A percentile compares a stretch with the other conserved stretches of the same genome.
Conservation (phyloP, 495 filamentous ascomycete genomes). For the Amorphotheca resinae region DNA sequence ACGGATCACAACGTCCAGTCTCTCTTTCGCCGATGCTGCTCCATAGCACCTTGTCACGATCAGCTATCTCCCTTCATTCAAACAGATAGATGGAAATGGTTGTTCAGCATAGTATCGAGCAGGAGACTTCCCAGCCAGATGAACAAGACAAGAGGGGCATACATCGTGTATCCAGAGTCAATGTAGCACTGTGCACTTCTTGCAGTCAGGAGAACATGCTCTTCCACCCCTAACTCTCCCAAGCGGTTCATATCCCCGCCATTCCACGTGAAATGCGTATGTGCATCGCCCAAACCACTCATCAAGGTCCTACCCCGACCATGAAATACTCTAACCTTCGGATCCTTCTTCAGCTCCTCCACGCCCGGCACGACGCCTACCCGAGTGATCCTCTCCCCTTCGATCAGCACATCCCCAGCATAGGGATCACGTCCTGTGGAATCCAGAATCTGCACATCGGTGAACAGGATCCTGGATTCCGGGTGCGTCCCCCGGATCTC, state of each 20-base stretch:
- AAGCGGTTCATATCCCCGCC: slow-evolving; percentile 27
- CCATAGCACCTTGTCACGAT: too few relatives aligned
- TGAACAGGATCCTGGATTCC: slow-evolving; percentile 30
- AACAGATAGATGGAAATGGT: too few relatives aligned
- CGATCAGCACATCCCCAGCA: slow-evolving; percentile 33
- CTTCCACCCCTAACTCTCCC: slow-evolving; percentile 31
- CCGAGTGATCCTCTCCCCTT: slow-evolving; percentile 28
- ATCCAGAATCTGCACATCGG: slow-evolving; percentile 36
- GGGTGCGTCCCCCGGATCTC: slow-evolving; percentile 26
- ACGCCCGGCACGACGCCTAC: slow-evolving; percentile 30
- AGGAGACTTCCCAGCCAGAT: too few relatives aligned
- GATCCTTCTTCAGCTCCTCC: slow-evolving; percentile 23
- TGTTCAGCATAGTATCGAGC: too few relatives aligned
- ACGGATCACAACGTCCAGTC: slow-evolving; percentile 37
- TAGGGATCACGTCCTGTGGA: slow-evolving; percentile 34
- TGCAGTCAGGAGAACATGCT: slow-evolving; percentile 35
- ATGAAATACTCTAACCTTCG: slow-evolving; percentile 27
- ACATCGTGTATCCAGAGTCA: slow-evolving; percentile 35
- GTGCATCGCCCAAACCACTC: slow-evolving; percentile 35
- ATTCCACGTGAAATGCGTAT: slow-evolving; percentile 41
- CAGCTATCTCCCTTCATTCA: too few relatives aligned
- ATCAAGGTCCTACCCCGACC: slow-evolving; percentile 35
- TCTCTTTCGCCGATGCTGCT: slow-evolving; percentile 36
- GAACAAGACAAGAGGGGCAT: too few relatives aligned
- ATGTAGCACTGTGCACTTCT: slow-evolving; percentile 33